Base-by-base conservation (phyloP, 805 yeast species). In the Metschnikowia lochheadii region DNA sequence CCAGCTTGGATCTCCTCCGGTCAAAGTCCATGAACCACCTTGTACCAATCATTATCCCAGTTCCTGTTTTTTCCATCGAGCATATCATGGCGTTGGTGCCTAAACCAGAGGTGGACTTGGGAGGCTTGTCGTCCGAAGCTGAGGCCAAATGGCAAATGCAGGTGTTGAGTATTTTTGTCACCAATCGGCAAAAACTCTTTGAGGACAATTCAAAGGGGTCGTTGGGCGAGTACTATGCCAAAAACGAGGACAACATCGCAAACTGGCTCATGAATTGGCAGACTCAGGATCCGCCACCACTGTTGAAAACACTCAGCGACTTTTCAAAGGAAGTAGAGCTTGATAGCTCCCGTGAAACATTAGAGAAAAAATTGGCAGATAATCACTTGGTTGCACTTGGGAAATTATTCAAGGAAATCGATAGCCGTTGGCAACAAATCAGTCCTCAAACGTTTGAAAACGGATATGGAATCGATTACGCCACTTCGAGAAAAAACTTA, bases 41-140 rank as follows among this genome's bases (percentile, higher is more conserved):
- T 17, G 62, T 67, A 7, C 76, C 76, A 0, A 62, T 73, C 4
- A 48, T 70, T 6, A 63, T 72, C 0, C 77, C 77, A 2, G 52
- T 66, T 1, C 70, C 75, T 1, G 49, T 67, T 7, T 68, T 51
- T 48, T 69, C 76, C 7, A 48, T 69, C 5, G 73, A 71, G 38
- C 73, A 70, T 54, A 48, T 68, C 3, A 48, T 53, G 13, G 50
- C 49, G 44, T 60, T 59, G 15, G 44, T 56, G 11, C 65, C 67
- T 4, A 49, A 51, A 37, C 72, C 73, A 0, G 39, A 53, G 46
- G 41, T 20, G 36, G 58, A 45, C 49, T 44, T 50, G 51, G 51
- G 61, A 50, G 43, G 51, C 56, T 35, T 56, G 53, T 14, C 58
- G 48, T 6, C 60, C 20, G 58, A 60, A 18, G 60, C 66, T 0